A percentile compares a stretch with the other conserved stretches of the same genome.
These are phyloP conservation scores for Candida nonsorbophila DNA, from an alignment of 805 yeast species.

Conservation along the genomic window DNA sequence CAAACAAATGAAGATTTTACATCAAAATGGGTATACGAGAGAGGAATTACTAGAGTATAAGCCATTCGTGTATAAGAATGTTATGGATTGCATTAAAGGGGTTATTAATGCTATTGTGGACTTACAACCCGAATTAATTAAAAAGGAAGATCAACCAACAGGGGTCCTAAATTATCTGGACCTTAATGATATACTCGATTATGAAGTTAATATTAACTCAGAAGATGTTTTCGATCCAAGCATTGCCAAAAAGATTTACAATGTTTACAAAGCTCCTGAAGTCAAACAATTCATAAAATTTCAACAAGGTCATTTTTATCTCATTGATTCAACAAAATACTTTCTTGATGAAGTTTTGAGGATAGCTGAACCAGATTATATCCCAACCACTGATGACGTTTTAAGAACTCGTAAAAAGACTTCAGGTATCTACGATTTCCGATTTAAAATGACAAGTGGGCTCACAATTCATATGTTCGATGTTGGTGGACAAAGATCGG, in stretches of 20 bases:
- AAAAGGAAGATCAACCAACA: conserved; percentile 8
- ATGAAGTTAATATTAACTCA: conserved; percentile 50
- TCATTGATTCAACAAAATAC: conserved; percentile 80
- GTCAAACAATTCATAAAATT: conserved; percentile 53
- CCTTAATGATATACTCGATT: conserved; percentile 38
- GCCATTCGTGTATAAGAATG: conserved; percentile 73
- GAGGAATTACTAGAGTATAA: conserved; percentile 71
- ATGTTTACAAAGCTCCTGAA: conserved; percentile 52
- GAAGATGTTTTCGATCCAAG: conserved; percentile 46
- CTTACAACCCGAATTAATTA: conserved; percentile 38
- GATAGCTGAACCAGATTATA: conserved; percentile 53
- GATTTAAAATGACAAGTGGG: conserved; percentile 63
- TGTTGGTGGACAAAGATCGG: conserved; percentile 95
- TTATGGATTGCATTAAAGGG: conserved; percentile 70
- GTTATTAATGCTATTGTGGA: conserved; percentile 62
- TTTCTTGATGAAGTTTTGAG: conserved; percentile 65
- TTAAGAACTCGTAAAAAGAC: conserved; percentile 87
- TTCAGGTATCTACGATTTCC: conserved; percentile 83
- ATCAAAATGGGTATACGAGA: conserved; percentile 64
- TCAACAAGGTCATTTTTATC: conserved; percentile 66
- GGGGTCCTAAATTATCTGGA: conserved; percentile 28
- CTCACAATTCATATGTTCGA: conserved; percentile 51
- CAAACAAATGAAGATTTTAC: conserved; percentile 76
- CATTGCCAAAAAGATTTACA: conserved; percentile 43
- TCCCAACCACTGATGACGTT: conserved; percentile 74